Evolutionary conservation across 228 moss, liverwort and hornwort genomes (phyloP).

Genomic region (Sphagnum magellanicum): DNA sequence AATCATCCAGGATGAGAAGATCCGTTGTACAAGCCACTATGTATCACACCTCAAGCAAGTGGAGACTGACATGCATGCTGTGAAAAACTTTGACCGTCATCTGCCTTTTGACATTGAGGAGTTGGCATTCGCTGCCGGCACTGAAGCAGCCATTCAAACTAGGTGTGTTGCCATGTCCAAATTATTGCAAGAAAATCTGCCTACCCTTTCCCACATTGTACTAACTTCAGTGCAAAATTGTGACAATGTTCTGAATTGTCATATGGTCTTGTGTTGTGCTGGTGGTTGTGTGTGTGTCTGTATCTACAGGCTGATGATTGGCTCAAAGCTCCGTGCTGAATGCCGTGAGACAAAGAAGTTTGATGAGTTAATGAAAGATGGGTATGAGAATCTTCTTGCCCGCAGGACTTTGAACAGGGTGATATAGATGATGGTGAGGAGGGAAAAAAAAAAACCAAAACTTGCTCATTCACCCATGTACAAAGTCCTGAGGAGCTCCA

Average conservation of each 20-base stretch:
- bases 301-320: constrained; percentile 5
- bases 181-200: background rate
- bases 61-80: constrained; percentile 17
- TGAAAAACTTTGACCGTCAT: constrained; percentile 11
- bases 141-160: constrained; percentile 5
- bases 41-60: constrained; percentile 13
- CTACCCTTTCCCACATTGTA: background rate
- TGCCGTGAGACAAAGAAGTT: constrained; percentile 6
- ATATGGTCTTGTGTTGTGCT: too few relatives aligned
- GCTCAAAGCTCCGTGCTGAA: background rate
- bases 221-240: background rate
- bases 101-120: constrained; percentile 15
- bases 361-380: background rate
- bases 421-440: background rate
- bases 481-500: too few relatives aligned
- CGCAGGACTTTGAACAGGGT: background rate
- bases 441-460: too few relatives aligned
- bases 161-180: background rate
- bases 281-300: too few relatives aligned
- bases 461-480: too few relatives aligned
- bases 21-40: constrained; percentile 3
- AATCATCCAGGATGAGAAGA: constrained; percentile 13
- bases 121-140: constrained; percentile 14
- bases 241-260: background rate
- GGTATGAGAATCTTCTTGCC: background rate